Conservation (phyloP, 2,329 filamentous ascomycete species). For the Parastagonospora nodorum region DNA sequence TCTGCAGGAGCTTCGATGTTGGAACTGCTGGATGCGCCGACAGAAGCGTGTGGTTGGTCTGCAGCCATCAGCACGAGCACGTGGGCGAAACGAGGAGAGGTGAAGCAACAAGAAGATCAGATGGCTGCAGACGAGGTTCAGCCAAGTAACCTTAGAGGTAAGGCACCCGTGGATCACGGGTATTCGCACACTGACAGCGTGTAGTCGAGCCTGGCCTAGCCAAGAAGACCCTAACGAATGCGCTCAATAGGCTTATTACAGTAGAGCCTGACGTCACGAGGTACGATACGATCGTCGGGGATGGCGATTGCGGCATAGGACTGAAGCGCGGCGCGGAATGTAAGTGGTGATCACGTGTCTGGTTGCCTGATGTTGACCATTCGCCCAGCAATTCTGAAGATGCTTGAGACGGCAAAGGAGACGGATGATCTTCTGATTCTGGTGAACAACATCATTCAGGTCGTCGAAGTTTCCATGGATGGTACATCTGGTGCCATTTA, state of each 20-base stretch:
- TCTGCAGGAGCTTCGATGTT: constrained; percentile 66
- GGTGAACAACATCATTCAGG: constrained; percentile 63
- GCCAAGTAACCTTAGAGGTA: constrained; percentile 60
- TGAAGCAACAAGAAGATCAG: constrained; percentile 48
- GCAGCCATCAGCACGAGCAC: constrained; percentile 63
- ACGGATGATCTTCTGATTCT: constrained; percentile 65
- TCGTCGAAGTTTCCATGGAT: constrained; percentile 74
- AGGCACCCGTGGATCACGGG: constrained; percentile 20
- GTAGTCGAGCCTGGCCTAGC: constrained; percentile 58
- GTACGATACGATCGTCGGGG: constrained; percentile 81
- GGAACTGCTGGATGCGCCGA: constrained; percentile 69
- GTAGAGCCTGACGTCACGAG: constrained; percentile 69
- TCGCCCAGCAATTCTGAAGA: constrained; percentile 47
- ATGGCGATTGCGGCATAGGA: constrained; percentile 88
- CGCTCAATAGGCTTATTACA: constrained; percentile 65
- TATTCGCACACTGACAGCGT: constrained; percentile 10
- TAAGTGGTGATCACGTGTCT: constrained; percentile 42
- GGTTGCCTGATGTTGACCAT: constrained; percentile 28
- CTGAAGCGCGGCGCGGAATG: constrained; percentile 84
- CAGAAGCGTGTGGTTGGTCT: constrained; percentile 70
- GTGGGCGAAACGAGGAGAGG: constrained; percentile 59
- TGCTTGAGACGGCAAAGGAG: constrained; percentile 49
- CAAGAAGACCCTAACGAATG: constrained; percentile 59
- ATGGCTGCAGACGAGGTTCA: constrained; percentile 51
- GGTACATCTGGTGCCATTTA: constrained; percentile 78